Conservation (phyloP, 2,329 filamentous ascomycete species). For the Neonectria faginata region DNA sequence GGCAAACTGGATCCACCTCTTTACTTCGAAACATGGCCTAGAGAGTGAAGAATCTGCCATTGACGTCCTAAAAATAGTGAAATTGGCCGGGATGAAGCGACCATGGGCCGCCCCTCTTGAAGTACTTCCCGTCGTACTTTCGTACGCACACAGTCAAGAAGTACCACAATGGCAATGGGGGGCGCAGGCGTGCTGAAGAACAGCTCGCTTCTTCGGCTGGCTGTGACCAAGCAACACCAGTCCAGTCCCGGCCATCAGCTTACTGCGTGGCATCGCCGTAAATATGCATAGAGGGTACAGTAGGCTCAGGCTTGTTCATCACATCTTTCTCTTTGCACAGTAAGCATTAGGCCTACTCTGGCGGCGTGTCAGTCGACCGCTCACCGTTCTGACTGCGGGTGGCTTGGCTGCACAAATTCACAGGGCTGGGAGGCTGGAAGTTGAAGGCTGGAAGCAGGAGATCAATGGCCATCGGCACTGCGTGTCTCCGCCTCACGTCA, state of each 20-base stretch:
- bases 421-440: slow-evolving; percentile 18
- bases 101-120: slow-evolving; percentile 5
- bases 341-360: slow-evolving; percentile 25
- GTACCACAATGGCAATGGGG: slow-evolving; percentile 20
- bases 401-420: slow-evolving; percentile 21
- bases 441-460: slow-evolving; percentile 4
- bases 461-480: slow-evolving; percentile 14
- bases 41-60: slow-evolving; percentile 34
- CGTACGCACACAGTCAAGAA: background rate
- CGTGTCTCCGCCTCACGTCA: slow-evolving; percentile 31
- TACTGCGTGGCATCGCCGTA: slow-evolving; percentile 2
- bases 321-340: slow-evolving; percentile 11
- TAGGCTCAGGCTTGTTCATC: slow-evolving; percentile 11
- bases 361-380: slow-evolving; percentile 11
- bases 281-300: slow-evolving; percentile 5
- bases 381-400: slow-evolving; percentile 18
- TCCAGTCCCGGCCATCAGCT: slow-evolving; percentile 22
- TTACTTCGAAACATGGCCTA: slow-evolving; percentile 39
- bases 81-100: slow-evolving; percentile 41
- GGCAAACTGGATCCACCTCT: slow-evolving; percentile 30
- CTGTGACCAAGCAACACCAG: background rate
- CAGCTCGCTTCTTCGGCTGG: slow-evolving; percentile 10
- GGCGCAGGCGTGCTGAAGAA: slow-evolving; percentile 34
- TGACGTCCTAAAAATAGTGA: slow-evolving; percentile 44
- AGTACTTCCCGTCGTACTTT: background rate